Evolutionary conservation across 129 eudicot genomes (phyloP), one percentile per base, ranked within the genome.

Genomic region (Escallonia herrerae): DNA sequence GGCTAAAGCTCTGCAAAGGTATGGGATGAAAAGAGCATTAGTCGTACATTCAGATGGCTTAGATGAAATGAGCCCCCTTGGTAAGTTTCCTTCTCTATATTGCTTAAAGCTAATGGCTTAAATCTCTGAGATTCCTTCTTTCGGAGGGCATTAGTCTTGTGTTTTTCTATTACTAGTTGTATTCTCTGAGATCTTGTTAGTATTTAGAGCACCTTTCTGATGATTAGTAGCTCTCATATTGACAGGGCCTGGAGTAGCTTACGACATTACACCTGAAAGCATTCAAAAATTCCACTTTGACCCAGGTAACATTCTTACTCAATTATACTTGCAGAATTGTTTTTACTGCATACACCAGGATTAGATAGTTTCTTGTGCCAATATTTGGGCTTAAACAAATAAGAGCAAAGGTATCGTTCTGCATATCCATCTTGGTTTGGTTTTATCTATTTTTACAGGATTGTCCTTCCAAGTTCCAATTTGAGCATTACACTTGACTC

Each of bases 11-110:
- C 68, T 91, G 39, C 96, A 91, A 77, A 72, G 88, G 66, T 87
- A 76, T 52, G 97, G 97, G 63, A 76, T 85, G 95, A 80, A 75
- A 67, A 83, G 96, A 74, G 96, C 97, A 76, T 65, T 91, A 49
- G 97, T 91, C n/a, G 96, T 87, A 65, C 96, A 91, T 53, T 91
- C 91, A 0, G 86, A 85, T 65, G 97, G 97, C 39, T 62, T 91
- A 57, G 97, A 91, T 75, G 96, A 87, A 75, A 87, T 87, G 84
- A 91, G 96, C 70, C 97, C 97, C 10, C 81, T 87, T 3, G 97
- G 97, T 91, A 22, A 61, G 57, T 73, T 62, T 54, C 50, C n/a
- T 4, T 37, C 37, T 47, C 48, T 15, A 45, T 45, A 15, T 54
- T 22, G 44, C 62, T 52, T 45, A 4, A 48, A 42, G 15, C 42